Evolutionary conservation across 1,139 yeast species (phyloP), one percentile per base, ranked within the genome.

Genomic region (Groenewaldozyma sp.): DNA sequence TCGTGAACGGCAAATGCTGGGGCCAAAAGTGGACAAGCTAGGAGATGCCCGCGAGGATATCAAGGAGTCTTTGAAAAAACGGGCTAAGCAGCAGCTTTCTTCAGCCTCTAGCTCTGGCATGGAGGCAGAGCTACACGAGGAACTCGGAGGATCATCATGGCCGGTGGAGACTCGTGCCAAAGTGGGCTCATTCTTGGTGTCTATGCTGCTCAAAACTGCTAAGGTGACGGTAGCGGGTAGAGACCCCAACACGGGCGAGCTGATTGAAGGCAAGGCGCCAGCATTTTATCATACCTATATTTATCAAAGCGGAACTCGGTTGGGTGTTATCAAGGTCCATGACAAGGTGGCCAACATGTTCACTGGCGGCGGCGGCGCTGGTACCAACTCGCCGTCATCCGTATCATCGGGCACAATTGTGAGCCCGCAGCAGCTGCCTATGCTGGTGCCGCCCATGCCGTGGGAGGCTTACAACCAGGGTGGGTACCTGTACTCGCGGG

Each of bases 221-320:
- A 80, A 77, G 51, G 82, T 91, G 6, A 72, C 76, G 13, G 95
- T 87, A 2, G 66, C 67, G 7, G 95, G 87, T 37, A 70, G 64
- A 1, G 95, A 87, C 55, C 95, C 95, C 1, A 70, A 76, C 2
- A 79, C 93, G 0, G 83, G 84, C 11, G 65, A 74, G 38, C 58
- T 60, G 1, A 80, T 82, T 19, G 63, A 64, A 32, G 94, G 91
- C 24, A 67, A 72, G 35, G 91, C 87, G 7, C 96, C 97, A 1
- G 98, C 97, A 1, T 82, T 93, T 57, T 81, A 78, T 47, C 97
- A 91, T 56, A 74, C 86, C 2, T 87, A 83, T 59, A 94, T 84
- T 58, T 86, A 79, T 54, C 72, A 75, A 40, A 73, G 73, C 43
- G 95, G 97, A 28, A 77, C 77, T 45, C 79, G 79, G 53, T 63